These are phyloP conservation scores for Pichia sp. DNA, from an alignment of 1,139 yeast species.

Conservation along the genomic window DNA sequence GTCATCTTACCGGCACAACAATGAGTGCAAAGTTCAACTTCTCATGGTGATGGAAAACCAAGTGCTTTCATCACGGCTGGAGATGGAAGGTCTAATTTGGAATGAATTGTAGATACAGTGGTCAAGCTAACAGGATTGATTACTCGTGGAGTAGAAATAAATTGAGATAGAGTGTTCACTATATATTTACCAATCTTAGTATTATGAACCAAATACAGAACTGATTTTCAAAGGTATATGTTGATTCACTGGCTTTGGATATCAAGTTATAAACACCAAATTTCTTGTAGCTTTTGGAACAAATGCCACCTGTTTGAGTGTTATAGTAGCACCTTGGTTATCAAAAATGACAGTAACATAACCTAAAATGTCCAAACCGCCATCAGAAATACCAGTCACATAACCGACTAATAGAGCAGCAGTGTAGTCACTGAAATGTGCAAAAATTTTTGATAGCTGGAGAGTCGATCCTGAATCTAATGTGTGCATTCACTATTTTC, in stretches of 20 bases:
- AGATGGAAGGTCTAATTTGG: not conserved
- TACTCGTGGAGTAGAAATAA: not conserved
- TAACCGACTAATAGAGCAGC: not conserved
- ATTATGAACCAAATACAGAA: not conserved
- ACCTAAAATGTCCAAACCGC: not conserved
- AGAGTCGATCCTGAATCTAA: not conserved
- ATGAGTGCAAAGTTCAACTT: not conserved
- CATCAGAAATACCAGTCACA: not conserved
- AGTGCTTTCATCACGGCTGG: not conserved
- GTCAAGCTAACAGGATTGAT: not conserved
- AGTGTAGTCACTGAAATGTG: not conserved
- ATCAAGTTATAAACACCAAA: not conserved
- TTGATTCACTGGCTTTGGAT: not conserved
- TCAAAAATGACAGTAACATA: not conserved
- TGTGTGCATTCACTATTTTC: not conserved
- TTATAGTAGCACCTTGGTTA: not conserved
- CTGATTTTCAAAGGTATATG: not conserved
- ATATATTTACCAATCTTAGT: not conserved
- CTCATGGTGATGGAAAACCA: not conserved
- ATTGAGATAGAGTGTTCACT: not conserved
- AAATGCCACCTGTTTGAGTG: not conserved
- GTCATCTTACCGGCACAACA: not conserved
- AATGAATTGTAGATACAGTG: not conserved
- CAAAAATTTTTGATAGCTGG: not conserved
- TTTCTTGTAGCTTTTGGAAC: not conserved